Base-by-base conservation (phyloP, 805 yeast species). In the Wickerhamiella australiensis region DNA sequence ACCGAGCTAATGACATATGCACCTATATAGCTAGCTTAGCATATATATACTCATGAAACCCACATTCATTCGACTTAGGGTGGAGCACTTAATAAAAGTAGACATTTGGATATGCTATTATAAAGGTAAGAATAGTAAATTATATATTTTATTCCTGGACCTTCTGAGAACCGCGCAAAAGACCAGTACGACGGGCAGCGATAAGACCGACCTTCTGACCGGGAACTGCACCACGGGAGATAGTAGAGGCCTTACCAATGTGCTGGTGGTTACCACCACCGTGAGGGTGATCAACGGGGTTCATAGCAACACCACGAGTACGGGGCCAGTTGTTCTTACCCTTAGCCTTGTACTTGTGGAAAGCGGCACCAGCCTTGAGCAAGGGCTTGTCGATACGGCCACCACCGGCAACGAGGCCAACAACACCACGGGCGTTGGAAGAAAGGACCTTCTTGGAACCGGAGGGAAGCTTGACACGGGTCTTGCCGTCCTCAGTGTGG, bases 201-300 rank as follows among this genome's bases (percentile, higher is more conserved):
- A 90, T 92, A 73, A 90, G 86, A 90, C 98, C 98, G 72, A 94
- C 95, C 94, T 90, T 90, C 80, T 90, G 98, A 85, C 98, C 98
- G 68, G 98, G 78, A 72, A 90, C 97, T 63, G 97, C 96, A 75
- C 95, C 95, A 84, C 97, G 86, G 65, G 95, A 82, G 68, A 90
- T 90, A 69, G 97, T 90, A 67, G 97, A 90, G 69, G 97, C 96
- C 82, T 90, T 90, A 87, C 97, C 97, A 78, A 88, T 90, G 76
- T 90, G 97, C 80, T 90, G 97, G 77, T 90, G 97, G 95, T 88
- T 88, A 90, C 98, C 98, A 90, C 98, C 97, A 85, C 98, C 98
- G 76, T 90, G 98, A 74, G 98, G 98, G 80, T 90, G 98, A 74
- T 90, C 98, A 74, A 90, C 98, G 75, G 97, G 97, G 80, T 90